Base-by-base conservation (phyloP, 345 rosid genomes). In the Lumnitzera racemosa region DNA sequence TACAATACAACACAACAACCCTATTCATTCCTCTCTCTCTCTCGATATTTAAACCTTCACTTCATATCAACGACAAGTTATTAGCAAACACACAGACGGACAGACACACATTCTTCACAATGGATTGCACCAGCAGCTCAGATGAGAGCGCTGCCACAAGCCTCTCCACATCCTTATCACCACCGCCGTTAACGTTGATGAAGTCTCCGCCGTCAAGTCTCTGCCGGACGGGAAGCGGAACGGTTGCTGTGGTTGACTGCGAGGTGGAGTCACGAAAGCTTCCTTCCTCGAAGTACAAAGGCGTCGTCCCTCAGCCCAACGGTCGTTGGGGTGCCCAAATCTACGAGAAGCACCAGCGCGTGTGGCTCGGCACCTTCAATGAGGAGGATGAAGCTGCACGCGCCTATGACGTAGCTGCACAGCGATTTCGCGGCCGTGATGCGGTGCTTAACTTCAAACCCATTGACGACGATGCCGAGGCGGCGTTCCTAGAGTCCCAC, bases 301-400 rank as follows among this genome's bases (percentile, higher is more conserved):
- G 87, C 2, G 82, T 82, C 14, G 83, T 82, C 29, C 82, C 82
- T 0, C 87, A 79, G 71, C 82, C 80, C 15, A 82, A 82, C 54
- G 83, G 81, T 24, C 66, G 78, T 23, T 82, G 87, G 87, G 87
- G 87, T 2, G 83, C 84, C 23, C 84, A 82, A 24, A 82, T 82
- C 58, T 82, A 82, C 51, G 82, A 78, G 71, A 82, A 79, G 72
- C 87, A 82, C 69, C 84, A 72, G 57, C 74, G 87, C 11, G 75
- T 82, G 49, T 82, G 87, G 87, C 61, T 82, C 16, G 87, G 87
- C 20, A 82, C 87, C 47, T 82, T 82, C 70, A 74, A 62, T 43
- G 74, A 70, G 12, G 83, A 81, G 74, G 82, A 73, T 25, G 82
- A 80, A 51, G 88, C 88, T 13, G 88, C 88, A 2, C 67, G 69